Evolutionary conservation across 2,329 filamentous ascomycete genomes (phyloP), one percentile per base, ranked within the genome.

Genomic region (Fusarium aywerte): DNA sequence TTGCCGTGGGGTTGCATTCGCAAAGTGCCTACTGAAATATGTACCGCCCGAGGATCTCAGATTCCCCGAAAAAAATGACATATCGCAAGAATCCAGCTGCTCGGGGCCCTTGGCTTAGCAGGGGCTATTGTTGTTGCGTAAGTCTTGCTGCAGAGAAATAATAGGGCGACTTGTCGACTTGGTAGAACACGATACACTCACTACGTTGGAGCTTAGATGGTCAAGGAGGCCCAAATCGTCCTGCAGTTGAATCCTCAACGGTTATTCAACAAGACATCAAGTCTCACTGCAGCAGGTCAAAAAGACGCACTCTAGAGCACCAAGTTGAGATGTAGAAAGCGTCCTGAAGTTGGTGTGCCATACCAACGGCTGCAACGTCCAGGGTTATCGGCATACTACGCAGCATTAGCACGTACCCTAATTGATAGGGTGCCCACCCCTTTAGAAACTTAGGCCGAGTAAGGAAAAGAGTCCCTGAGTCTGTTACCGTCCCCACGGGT

Each of bases 11-110:
- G 56, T 55, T 58, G 38, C 44, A 62, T 66, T 58, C 33, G 44
- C 29, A 35, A 51, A 38, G 59, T 54, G 32, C 55, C 65, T 44
- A 58, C 43, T 62, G 51, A 61, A 54, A 54, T 47, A n/a, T n/a
- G n/a, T n/a, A 51, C 48, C 45, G 51, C 43, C 61, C 49, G 42
- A 51, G 59, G 65, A 68, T 68, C 65, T 68, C 20, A 55, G 62
- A 68, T 69, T 43, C 39, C 25, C 44, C 20, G 16, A 35, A 43
- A 49, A 53, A 61, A 60, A 49, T 68, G 61, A 62, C 62, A 58
- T 43, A 57, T 68, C 65, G 47, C 18, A 58, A 49, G 38, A 49
- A 36, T 32, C 65, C 57, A 62, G 51, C 65, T 62, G 56, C 44
- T 38, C 38, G 65, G 61, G 48, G 45, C 18, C 27, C 51, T 39